Evolutionary conservation across 805 yeast genomes (phyloP), one percentile per base, ranked within the genome.

Genomic region (Sugiyamaella marilandica): DNA sequence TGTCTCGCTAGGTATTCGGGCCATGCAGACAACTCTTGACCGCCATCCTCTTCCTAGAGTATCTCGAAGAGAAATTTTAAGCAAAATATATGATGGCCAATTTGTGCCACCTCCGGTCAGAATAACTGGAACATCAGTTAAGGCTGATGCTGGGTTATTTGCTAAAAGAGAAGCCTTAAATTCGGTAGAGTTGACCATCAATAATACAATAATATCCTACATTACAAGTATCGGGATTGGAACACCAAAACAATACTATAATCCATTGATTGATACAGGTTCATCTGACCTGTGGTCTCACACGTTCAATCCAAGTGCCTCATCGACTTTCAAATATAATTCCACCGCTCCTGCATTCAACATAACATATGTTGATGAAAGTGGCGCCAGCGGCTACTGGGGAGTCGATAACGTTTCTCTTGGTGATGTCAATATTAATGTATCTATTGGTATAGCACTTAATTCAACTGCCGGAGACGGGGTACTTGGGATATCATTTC

Each of bases 241-340:
- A 4, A 77, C 87, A 0, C 76, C 82, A 1, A 62, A 72, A 0
- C 84, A 83, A 60, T 64, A 70, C 11, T 70, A 84, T 3, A 71
- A 70, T 5, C 80, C 83, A 5, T 65, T 81, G 43, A 64, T 84
- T 14, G 90, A 84, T 62, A 84, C 89, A 1, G 90, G 89, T 2
- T 83, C 88, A 0, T 75, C 85, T 0, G 89, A 84, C 64, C 64
- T 83, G 44, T 83, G 86, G 85, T 16, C 24, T 4, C 14, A 54
- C 56, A 58, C 57, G 39, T 72, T 70, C 51, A 59, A 65, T 50
- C 51, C 62, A 10, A 51, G 55, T 44, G 51, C 58, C 24, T 67
- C 72, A 39, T 52, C 60, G 4, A 52, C 73, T 1, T 70, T 57
- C 56, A 13, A 39, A 19, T 8, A 13, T 16, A 39, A 39, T 21